These are phyloP conservation scores for Liquidambar formosana DNA, from an alignment of 164 flowering plant species.

Conservation along the genomic window DNA sequence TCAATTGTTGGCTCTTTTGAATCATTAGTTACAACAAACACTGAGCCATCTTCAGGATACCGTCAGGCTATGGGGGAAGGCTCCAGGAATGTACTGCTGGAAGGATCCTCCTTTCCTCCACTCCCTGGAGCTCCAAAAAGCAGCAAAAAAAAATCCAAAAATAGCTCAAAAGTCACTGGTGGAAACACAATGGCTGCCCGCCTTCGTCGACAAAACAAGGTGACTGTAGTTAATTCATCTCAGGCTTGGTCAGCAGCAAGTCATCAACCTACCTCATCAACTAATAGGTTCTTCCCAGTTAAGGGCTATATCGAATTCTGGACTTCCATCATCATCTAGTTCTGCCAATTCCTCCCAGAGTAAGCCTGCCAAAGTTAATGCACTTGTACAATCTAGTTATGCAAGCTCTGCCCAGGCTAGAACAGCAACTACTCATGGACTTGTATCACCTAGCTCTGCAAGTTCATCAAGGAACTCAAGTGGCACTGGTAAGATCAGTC, in stretches of 20 bases:
- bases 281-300: constrained; percentile 20
- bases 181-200: constrained; percentile 72
- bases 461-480: constrained; percentile 28
- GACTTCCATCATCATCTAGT: constrained; percentile 15
- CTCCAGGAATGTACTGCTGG: constrained; percentile 41
- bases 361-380: constrained; percentile 14
- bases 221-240: constrained; percentile 30
- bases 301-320: constrained; percentile 26
- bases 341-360: constrained; percentile 13
- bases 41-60: constrained; percentile 67
- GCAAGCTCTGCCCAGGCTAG: constrained; percentile 31
- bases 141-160: constrained; percentile 35
- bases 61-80: constrained; percentile 64
- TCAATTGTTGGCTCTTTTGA: constrained; percentile 50
- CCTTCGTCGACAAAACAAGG: constrained; percentile 48
- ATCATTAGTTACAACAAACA: constrained; percentile 46
- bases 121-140: constrained; percentile 44
- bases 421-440: constrained; percentile 21
- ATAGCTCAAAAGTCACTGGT: constrained; percentile 28
- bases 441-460: constrained; percentile 29
- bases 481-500: constrained; percentile 34
- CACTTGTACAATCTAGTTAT: constrained; percentile 32
- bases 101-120: constrained; percentile 83
- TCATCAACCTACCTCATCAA: constrained; percentile 24
- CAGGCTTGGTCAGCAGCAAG: constrained; percentile 38